A percentile compares a stretch with the other conserved stretches of the same genome.
Conservation (phyloP, 1,284 basidiomycete genomes). For the Fomes fomentarius region DNA sequence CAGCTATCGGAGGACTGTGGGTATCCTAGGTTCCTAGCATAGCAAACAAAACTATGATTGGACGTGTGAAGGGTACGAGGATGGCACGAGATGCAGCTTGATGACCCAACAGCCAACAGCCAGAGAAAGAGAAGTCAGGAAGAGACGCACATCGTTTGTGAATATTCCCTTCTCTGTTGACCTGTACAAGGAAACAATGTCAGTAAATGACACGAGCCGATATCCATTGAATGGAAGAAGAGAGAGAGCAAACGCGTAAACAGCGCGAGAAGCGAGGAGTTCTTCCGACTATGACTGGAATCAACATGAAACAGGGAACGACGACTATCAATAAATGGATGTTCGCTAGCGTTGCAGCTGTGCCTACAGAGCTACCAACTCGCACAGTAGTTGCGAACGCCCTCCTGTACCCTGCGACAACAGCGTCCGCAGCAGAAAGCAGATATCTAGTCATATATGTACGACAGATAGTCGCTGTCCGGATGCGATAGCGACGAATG, state of each 20-base stretch:
- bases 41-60: background rate
- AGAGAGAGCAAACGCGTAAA: no score
- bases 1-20: background rate
- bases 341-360: no score
- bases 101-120: background rate
- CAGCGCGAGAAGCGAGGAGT: background rate
- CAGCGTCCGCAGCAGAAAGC: no score
- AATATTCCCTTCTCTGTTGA: slow-evolving; percentile 70
- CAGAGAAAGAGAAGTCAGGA: background rate
- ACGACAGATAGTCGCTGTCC: no score
- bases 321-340: no score
- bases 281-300: no score
- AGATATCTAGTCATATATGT: no score
- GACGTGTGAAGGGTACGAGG: background rate
- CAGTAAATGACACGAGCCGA: background rate
- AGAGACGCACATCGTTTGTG: slow-evolving; percentile 55
- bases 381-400: no score
- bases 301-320: no score
- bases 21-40: background rate
- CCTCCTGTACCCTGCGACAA: no score
- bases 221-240: background rate
- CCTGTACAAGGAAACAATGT: slow-evolving; percentile 43
- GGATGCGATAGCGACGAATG: no score
- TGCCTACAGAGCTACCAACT: no score
- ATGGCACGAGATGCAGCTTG: background rate